These are phyloP conservation scores for Sanguinoderma infundibulare DNA, from an alignment of 1,284 basidiomycete genomes.

Conservation along the genomic window DNA sequence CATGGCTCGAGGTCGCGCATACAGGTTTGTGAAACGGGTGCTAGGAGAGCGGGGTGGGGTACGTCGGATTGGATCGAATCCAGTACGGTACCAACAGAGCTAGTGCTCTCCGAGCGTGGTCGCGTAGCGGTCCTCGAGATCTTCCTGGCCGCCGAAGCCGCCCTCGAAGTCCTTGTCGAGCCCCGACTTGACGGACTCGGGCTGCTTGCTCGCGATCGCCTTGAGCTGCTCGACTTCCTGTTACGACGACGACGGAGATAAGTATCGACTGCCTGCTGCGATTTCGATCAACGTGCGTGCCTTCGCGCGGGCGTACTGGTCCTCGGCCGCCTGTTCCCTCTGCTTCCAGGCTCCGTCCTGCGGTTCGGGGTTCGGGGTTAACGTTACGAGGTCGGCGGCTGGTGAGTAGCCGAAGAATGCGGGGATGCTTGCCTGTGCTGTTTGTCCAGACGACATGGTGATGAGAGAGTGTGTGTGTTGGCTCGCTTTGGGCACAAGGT, in stretches of 20 bases:
- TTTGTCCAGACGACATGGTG: slow-evolving; percentile 33
- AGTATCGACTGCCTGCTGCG: neutral
- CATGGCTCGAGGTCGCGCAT: too few relatives aligned
- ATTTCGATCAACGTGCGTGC: slow-evolving; percentile 18
- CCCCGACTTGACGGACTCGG: slow-evolving; percentile 6
- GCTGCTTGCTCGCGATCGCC: slow-evolving; percentile 31
- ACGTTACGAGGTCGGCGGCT: neutral
- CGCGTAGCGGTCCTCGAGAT: slow-evolving; percentile 53
- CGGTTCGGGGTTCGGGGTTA: too few relatives aligned
- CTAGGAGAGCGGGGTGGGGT: too few relatives aligned
- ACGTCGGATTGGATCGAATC: too few relatives aligned
- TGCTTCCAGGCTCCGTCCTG: slow-evolving; percentile 38
- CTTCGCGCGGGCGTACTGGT: slow-evolving; percentile 38
- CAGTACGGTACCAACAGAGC: too few relatives aligned
- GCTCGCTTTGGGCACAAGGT: too few relatives aligned
- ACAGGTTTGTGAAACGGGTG: too few relatives aligned
- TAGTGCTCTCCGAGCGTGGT: slow-evolving; percentile 53
- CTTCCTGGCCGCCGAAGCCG: slow-evolving; percentile 53
- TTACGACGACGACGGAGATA: neutral
- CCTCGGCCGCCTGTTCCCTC: slow-evolving; percentile 37
- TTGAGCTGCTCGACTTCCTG: slow-evolving; percentile 38
- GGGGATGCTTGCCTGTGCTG: slow-evolving; percentile 28
- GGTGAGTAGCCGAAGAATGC: neutral
- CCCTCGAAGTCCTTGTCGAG: slow-evolving; percentile 45
- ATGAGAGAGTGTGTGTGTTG: neutral